Evolutionary conservation across 2,329 filamentous ascomycete species (phyloP).

Genomic region (Fragosphaeria purpurea): DNA sequence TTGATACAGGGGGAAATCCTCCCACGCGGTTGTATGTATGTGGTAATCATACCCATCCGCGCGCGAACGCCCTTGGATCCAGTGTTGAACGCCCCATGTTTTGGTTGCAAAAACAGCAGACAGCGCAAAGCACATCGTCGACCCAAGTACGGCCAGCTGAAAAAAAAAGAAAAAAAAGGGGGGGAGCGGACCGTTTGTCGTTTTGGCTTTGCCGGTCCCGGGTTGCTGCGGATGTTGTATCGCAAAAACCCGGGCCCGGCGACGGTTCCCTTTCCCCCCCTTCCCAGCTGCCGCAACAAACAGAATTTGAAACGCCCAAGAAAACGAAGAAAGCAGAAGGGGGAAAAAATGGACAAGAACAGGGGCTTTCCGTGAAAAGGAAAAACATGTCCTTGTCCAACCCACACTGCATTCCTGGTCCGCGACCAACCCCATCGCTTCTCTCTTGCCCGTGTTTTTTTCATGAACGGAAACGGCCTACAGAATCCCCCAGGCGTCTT

Average conservation of each 20-base stretch:
- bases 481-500: slow-evolving; percentile 91
- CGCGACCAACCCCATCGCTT: too few relatives aligned
- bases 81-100: slow-evolving; percentile 70
- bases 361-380: too few relatives aligned
- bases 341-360: background rate
- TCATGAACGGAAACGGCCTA: slow-evolving; percentile 30
- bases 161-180: too few relatives aligned
- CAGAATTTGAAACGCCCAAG: slow-evolving; percentile 8
- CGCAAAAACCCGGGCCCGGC: slow-evolving; percentile 35
- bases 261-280: background rate
- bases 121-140: slow-evolving; percentile 55
- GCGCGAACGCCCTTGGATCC: slow-evolving; percentile 44
- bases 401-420: too few relatives aligned
- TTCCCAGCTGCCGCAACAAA: slow-evolving; percentile 8
- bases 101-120: slow-evolving; percentile 78
- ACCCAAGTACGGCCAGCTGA: slow-evolving; percentile 44
- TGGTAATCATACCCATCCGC: too few relatives aligned
- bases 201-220: slow-evolving; percentile 17
- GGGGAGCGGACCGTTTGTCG: background rate
- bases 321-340: background rate
- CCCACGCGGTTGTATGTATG: too few relatives aligned
- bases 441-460: too few relatives aligned
- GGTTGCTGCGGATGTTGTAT: slow-evolving; percentile 61
- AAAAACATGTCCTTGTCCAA: too few relatives aligned
- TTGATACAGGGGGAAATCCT: too few relatives aligned